Evolutionary conservation across 2,329 filamentous ascomycete genomes (phyloP), one percentile per base, ranked within the genome.

Genomic region (Penicillium vulpinum): DNA sequence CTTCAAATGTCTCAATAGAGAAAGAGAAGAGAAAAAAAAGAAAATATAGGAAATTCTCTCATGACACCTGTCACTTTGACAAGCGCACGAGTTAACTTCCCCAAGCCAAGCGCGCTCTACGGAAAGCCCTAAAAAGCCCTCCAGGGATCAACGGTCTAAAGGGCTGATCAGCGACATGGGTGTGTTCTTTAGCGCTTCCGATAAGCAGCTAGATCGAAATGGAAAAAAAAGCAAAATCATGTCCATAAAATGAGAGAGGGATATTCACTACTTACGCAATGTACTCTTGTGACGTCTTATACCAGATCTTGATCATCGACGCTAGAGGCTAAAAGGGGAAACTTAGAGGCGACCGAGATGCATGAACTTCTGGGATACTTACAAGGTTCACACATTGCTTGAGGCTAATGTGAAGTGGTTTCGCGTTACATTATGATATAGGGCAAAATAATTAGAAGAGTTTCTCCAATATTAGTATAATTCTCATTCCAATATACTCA

Each of bases 41-140:
- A 43, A 21, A 40, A 47, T 31, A 28, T 21, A 28, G 7, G 4
- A 39, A 46, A 45, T 28, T 28, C 24, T 24, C 47, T 60, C 26
- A 11, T 57, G 60, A 60, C 62, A 67, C 60, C 60, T 67, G 63
- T 67, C 64, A 67, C 41, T 62, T 66, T 44, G 51, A 64, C 62
- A 59, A 58, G 47, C 58, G 61, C 61, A 56, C 51, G 41, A 59
- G 28, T 54, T 54, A 56, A 29, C 51, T 51, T 52, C 52, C 51
- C 54, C 43, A 47, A 48, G 26, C 53, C 44, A 53, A 57, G 58
- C 55, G 57, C 53, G 47, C 58, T 52, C 54, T 53, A 38, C n/a
- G n/a, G 39, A 51, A 57, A n/a, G n/a, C n/a, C n/a, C n/a, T n/a
- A n/a, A 51, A 49, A 51, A 13, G 7, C 24, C 29, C 13, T 31